These are phyloP conservation scores for Cyclanthera cordifolia DNA, from an alignment of 306 rosid species.

Conservation along the genomic window DNA sequence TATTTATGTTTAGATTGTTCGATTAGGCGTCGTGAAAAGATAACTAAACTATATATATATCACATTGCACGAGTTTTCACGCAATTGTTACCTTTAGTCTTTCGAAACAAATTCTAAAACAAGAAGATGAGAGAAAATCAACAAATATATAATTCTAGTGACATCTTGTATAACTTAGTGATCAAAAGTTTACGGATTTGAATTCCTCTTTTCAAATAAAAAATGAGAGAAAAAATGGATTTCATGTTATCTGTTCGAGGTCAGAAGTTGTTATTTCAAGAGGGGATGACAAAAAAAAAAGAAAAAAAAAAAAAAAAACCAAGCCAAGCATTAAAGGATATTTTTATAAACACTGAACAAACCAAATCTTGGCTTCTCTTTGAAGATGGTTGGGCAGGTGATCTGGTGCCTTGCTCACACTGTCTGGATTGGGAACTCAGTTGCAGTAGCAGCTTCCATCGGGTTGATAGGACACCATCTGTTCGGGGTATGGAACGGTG, in stretches of 20 bases:
- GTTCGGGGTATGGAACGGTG: constrained; percentile 95
- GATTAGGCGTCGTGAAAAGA: neutral
- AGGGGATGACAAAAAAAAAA: no score
- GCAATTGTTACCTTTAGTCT: neutral
- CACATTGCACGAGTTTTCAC: neutral
- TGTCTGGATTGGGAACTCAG: constrained; percentile 81
- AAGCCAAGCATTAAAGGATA: neutral
- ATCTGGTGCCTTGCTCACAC: constrained; percentile 94
- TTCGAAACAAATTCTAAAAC: neutral
- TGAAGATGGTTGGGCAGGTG: constrained; percentile 86
- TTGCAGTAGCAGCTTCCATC: constrained; percentile 72
- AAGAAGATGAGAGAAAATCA: no score
- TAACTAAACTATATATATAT: neutral
- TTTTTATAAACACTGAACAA: neutral
- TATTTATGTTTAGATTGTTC: neutral
- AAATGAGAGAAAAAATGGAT: neutral
- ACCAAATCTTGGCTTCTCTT: constrained; percentile 16
- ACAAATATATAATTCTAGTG: no score
- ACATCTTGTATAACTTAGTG: no score
- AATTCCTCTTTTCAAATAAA: no score
- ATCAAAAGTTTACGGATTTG: no score
- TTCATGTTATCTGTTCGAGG: neutral
- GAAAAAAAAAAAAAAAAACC: neutral
- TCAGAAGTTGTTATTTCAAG: neutral
- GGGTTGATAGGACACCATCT: constrained; percentile 83